Base-by-base conservation (phyloP, 495 filamentous ascomycete genomes). In the Penicillium ucsense region DNA sequence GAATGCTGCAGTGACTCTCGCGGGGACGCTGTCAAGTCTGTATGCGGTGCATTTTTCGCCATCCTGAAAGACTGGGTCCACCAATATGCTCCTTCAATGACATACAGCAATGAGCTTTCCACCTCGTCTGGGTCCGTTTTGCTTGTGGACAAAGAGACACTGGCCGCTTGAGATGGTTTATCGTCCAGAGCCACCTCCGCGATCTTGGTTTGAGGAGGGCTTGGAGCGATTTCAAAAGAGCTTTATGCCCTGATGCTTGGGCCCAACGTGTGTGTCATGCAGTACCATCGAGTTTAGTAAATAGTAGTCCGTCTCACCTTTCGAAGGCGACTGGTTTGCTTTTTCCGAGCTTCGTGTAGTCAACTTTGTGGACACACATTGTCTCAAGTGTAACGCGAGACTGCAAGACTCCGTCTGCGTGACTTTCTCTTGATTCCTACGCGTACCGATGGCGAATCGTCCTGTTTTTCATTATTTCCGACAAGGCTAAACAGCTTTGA, bases 61-160 rank as follows among this genome's bases (percentile, higher is more conserved):
- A 66, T 86, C 39, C 49, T 72, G 46, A 64, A 64, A 32, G 75
- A 83, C 62, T 86, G 82, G 83, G 78, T 85, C 39, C 53, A 60
- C 42, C 60, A 55, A 9, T 72, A 64, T 46, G 60, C 68, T 10
- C 67, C 71, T 31, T 62, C 57, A 3, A 70, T 73, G 64, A 65
- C 63, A 4, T 61, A 57, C 33, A 65, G 54, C 47, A 53, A 65
- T 37, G 53, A 65, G 46, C 57, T 72, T 12, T 57, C 55, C 0
- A 72, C 70, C 8, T 74, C 70, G 10, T 74, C 70, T 10, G 66
- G 67, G 5, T 53, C 67, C 52, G 40, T 68, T 38, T 51, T 68
- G 45, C 48, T 61, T 47, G 39, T 66, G 34, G 50, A 58, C 42
- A 58, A 43, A 52, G 20, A 37, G 31, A 35, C 39, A n/a, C 39